Evolutionary conservation across 2,329 filamentous ascomycete genomes (phyloP), one percentile per base, ranked within the genome.

Genomic region (Aspergillus sp.): DNA sequence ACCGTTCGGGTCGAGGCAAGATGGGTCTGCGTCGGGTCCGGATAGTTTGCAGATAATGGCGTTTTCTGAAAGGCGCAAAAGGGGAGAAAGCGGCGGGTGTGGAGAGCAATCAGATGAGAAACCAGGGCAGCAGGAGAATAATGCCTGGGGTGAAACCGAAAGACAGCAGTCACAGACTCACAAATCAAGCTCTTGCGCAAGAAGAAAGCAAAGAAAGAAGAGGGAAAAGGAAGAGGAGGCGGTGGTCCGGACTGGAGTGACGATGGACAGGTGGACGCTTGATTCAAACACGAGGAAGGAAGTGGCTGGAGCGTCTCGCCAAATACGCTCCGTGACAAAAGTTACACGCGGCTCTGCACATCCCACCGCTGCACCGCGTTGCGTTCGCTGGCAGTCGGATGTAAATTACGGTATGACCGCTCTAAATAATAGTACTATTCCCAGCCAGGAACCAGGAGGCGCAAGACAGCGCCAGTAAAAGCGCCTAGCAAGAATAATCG

Each of bases 341-440:
- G 20, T 49, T 58, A 51, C 45, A 61, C 34, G 61, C 59, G 61
- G 61, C 61, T 63, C 61, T 63, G 54, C 51, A 42, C 41, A n/a
- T 17, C 6, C 45, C 13, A 37, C 5, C 34, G 34, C 34, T 15
- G 34, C 34, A 37, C 15, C 3, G 19, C 3, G 30, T 42, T 15
- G 17, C 47, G 37, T 4, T 15, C 39, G 33, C 15, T 7, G n/a
- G n/a, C 15, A 6, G 48, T 3, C 15, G 15, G 40, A 9, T 46
- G 57, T 59, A 47, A 52, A 42, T 47, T 34, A 49, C 41, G 17
- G 34, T 47, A 58, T 22, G 19, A 24, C 17, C 12, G 15, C 45
- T 33, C 17, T 22, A 13, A 33, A 44, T 30, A 30, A 22, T 20
- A 20, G 13, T 15, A 37, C 13, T 37, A 24, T 37, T 13, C 40